phyloP scores from a whole-genome alignment of 2,329 filamentous ascomycete species.

The Parastagonospora avenae region DNA sequence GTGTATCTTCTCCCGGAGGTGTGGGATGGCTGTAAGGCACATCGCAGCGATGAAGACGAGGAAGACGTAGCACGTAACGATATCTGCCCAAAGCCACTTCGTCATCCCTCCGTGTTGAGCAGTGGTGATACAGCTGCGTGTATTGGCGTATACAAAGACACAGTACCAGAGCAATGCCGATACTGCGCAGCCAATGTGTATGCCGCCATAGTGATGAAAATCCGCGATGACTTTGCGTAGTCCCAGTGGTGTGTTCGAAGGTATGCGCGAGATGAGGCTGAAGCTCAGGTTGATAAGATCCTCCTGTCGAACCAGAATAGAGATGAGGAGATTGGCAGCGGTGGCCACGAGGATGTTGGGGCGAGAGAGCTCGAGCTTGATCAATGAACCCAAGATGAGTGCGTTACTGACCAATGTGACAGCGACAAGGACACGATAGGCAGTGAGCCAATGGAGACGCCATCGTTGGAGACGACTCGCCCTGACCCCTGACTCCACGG shows the following conservation, averaged over 20 bases:
- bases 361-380: not conserved
- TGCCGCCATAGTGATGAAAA: constrained; percentile 41
- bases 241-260: constrained; percentile 25
- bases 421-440: constrained; percentile 21
- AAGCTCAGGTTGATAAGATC: constrained; percentile 40
- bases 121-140: constrained; percentile 10
- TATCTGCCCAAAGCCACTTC: constrained; percentile 22
- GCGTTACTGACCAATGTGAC: constrained; percentile 15
- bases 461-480: constrained; percentile 2
- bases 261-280: constrained; percentile 31
- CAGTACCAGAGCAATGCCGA: constrained; percentile 51
- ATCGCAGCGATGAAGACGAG: constrained; percentile 27
- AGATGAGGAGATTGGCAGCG: constrained; percentile 40
- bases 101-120: constrained; percentile 10
- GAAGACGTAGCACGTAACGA: constrained; percentile 18
- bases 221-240: constrained; percentile 30
- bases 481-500: not conserved
- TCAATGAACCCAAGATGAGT: not conserved
- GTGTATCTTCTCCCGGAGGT: constrained; percentile 32
- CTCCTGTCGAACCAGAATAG: constrained; percentile 42
- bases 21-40: constrained; percentile 30
- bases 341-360: constrained; percentile 29
- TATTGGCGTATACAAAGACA: constrained; percentile 44
- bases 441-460: constrained; percentile 20
- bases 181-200: constrained; percentile 41